Percentiles rank a stretch among this genome's conserved stretches.
Conservation (phyloP, 176 grass and related monocot genomes). For the Avena insularis region DNA sequence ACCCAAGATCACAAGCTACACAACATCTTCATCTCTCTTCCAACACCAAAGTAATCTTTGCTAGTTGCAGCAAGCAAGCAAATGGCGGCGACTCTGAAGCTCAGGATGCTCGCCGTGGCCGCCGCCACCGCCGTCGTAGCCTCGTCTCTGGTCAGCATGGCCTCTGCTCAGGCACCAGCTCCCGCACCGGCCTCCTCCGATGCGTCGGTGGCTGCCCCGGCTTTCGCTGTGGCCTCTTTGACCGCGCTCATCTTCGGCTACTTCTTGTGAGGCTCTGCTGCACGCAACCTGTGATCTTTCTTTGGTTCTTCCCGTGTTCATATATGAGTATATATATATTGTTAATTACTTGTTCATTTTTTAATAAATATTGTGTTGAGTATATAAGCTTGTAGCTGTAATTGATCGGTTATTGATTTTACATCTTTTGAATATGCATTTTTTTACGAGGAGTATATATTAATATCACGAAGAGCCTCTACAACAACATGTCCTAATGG, state of each 20-base stretch:
- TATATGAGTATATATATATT: constrained; percentile 1
- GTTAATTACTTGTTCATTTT: neutral
- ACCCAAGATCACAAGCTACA: neutral
- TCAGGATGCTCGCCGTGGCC: constrained; percentile 48
- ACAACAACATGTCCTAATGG: too few species aligned
- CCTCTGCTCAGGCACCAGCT: constrained; percentile 42
- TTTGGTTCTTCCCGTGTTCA: neutral
- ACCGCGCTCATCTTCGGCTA: constrained; percentile 46
- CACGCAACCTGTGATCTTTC: too few species aligned
- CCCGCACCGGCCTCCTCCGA: constrained; percentile 43
- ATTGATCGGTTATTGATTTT: neutral
- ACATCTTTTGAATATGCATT: neutral
- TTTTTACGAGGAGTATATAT: too few species aligned
- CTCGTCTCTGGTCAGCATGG: constrained; percentile 30
- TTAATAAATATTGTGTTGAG: neutral
- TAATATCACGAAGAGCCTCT: too few species aligned
- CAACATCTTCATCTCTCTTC: neutral
- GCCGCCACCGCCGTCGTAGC: constrained; percentile 17
- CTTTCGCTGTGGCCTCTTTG: constrained; percentile 44
- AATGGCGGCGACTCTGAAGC: constrained; percentile 55
- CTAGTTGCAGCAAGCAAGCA: neutral
- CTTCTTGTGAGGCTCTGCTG: constrained; percentile 32
- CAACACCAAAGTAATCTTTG: neutral
- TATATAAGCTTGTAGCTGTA: neutral
- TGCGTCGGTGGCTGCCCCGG: constrained; percentile 37